A percentile compares a stretch with the other conserved stretches of the same genome.
phyloP scores from a whole-genome alignment of 2,329 filamentous ascomycete genomes.

The Trichophyton benhamiae region DNA sequence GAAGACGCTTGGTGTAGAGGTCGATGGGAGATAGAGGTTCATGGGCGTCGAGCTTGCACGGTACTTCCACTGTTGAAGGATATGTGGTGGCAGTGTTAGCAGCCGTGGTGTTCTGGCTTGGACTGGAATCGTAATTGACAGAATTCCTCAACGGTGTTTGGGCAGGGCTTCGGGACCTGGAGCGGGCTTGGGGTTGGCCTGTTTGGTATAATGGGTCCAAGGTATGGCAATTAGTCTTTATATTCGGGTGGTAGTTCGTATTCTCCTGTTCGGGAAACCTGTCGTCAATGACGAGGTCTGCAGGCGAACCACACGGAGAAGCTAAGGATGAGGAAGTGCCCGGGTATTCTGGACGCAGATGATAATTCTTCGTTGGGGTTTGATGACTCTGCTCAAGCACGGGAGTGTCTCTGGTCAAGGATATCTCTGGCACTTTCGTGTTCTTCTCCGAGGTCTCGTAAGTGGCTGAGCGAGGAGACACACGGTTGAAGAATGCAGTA shows the following conservation, averaged over 20 bases:
- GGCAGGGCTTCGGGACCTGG: background rate
- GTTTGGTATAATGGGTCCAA: background rate
- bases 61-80: background rate
- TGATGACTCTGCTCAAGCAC: background rate
- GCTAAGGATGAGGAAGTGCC: background rate
- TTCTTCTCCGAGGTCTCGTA: slow-evolving; percentile 5
- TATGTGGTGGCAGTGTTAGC: background rate
- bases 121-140: background rate
- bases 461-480: slow-evolving; percentile 18
- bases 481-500: slow-evolving; percentile 27
- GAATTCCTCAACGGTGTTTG: background rate
- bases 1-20: slow-evolving; percentile 28
- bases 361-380: background rate
- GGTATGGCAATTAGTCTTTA: background rate
- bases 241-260: background rate
- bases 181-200: background rate
- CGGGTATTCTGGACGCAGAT: background rate
- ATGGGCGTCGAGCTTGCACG: background rate
- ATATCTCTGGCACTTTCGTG: background rate
- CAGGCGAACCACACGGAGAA: background rate
- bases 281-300: background rate
- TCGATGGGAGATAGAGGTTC: background rate
- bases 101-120: background rate
- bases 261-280: background rate
- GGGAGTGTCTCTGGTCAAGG: background rate